phyloP scores from a whole-genome alignment of 78 protist genomes.

The Cyanophora paradoxa region DNA sequence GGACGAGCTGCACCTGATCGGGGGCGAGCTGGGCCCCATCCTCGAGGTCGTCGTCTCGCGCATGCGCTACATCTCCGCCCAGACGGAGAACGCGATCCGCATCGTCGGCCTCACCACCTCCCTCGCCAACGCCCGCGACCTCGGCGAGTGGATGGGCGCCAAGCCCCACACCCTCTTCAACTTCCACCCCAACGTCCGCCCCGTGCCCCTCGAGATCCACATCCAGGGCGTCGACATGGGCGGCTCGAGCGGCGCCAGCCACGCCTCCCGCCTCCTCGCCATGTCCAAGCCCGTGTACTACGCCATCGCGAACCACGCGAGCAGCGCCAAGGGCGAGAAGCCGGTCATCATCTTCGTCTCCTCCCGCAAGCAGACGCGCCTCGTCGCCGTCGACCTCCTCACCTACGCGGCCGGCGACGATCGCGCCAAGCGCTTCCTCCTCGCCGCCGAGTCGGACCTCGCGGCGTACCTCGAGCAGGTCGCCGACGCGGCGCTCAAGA shows the following conservation, averaged over 20 bases:
- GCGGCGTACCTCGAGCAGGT: not conserved
- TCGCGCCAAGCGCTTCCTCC: conserved; percentile 37
- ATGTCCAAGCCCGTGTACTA: conserved; percentile 82
- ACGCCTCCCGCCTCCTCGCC: conserved; percentile 72
- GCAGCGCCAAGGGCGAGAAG: no score
- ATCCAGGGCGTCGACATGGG: conserved; percentile 32
- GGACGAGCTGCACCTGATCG: conserved; percentile 86
- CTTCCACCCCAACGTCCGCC: conserved; percentile 93
- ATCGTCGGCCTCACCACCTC: conserved; percentile 74
- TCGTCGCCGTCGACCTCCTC: conserved; percentile 49
- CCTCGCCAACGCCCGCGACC: conserved; percentile 78
- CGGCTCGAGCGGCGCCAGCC: no score
- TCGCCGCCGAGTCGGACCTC: conserved; percentile 10
- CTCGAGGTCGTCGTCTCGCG: conserved; percentile 76
- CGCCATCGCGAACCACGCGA: conserved; percentile 45
- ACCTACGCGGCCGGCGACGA: conserved; percentile 59
- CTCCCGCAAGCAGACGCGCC: conserved; percentile 55
- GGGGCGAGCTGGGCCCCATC: conserved; percentile 75
- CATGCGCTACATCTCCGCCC: conserved; percentile 79
- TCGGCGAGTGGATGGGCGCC: conserved; percentile 77
- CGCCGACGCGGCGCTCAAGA: conserved; percentile 13
- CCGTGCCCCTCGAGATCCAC: conserved; percentile 84
- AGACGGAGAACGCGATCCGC: conserved; percentile 53
- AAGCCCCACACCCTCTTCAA: conserved; percentile 53
- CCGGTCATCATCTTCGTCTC: conserved; percentile 81